phyloP scores from a whole-genome alignment of 768 basidiomycete genomes.

The Lactarius vividus region DNA sequence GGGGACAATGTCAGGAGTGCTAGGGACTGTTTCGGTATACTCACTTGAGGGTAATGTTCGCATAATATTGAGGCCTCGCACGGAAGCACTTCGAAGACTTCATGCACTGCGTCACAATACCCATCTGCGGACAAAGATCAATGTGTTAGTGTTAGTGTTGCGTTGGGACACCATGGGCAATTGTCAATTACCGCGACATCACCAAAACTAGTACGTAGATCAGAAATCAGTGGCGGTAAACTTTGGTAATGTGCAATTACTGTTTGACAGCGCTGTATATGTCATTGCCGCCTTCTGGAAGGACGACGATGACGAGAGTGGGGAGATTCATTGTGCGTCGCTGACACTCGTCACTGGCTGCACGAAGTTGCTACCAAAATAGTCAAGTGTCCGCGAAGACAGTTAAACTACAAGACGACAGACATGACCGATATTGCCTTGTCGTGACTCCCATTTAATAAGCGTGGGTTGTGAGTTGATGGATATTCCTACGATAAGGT shows the following conservation, averaged over 20 bases:
- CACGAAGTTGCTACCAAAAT: constrained; percentile 44
- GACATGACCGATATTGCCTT: constrained; percentile 44
- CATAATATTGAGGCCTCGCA: constrained; percentile 75
- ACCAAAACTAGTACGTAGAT: constrained; percentile 54
- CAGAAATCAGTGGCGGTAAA: neutral
- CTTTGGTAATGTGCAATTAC: constrained; percentile 43
- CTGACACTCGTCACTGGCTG: constrained; percentile 47
- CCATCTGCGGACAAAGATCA: constrained; percentile 43
- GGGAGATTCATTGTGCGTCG: constrained; percentile 45
- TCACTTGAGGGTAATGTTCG: constrained; percentile 78
- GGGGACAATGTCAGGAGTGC: constrained; percentile 6
- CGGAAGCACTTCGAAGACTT: constrained; percentile 62
- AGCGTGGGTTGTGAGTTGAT: constrained; percentile 46
- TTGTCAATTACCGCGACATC: constrained; percentile 50
- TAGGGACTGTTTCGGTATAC: constrained; percentile 28
- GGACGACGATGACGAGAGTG: constrained; percentile 59
- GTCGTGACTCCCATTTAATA: constrained; percentile 56
- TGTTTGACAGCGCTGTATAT: constrained; percentile 78
- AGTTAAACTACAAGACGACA: neutral
- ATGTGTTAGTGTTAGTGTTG: neutral
- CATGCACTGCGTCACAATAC: constrained; percentile 78
- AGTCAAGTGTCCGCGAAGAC: neutral
- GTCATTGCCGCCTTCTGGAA: constrained; percentile 74
- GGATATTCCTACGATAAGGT: constrained; percentile 50
- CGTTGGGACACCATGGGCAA: neutral